Percentiles rank a stretch among this genome's conserved stretches.
Evolutionary conservation across 225 moss, liverwort and hornwort species (phyloP).

Genomic region (Pseudisothecium myosuroides): DNA sequence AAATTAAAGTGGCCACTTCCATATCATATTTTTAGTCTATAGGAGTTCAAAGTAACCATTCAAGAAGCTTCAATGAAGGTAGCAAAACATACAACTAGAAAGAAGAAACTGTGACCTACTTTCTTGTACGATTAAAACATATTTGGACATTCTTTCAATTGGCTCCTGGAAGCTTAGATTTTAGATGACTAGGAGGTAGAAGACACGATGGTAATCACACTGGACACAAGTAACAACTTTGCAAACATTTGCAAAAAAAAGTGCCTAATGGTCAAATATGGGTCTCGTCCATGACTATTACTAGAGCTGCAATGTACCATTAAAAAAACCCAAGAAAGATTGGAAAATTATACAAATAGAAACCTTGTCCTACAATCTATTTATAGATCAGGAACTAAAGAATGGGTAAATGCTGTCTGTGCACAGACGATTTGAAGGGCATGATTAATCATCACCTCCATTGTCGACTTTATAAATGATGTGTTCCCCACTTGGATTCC

Average conservation of each 20-base stretch:
- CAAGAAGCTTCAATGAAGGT: no score
- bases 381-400: background rate
- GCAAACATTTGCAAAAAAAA: background rate
- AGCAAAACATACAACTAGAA: background rate
- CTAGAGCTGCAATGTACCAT: background rate
- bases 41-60: background rate
- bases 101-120: background rate
- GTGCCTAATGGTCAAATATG: background rate
- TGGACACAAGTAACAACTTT: background rate
- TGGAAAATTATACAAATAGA: background rate
- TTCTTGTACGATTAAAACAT: background rate
- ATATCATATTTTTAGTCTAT: background rate
- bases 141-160: background rate
- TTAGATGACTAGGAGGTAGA: no score
- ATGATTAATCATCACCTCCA: conserved; percentile 30
- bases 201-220: no score
- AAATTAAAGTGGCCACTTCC: background rate
- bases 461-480: conserved; percentile 63
- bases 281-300: background rate
- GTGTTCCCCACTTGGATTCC: conserved; percentile 72
- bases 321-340: background rate
- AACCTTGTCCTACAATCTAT: background rate
- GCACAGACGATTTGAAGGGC: background rate
- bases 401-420: background rate
- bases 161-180: background rate